These are phyloP conservation scores for Durio zibethinus DNA, from an alignment of 345 rosid species.

Conservation along the genomic window DNA sequence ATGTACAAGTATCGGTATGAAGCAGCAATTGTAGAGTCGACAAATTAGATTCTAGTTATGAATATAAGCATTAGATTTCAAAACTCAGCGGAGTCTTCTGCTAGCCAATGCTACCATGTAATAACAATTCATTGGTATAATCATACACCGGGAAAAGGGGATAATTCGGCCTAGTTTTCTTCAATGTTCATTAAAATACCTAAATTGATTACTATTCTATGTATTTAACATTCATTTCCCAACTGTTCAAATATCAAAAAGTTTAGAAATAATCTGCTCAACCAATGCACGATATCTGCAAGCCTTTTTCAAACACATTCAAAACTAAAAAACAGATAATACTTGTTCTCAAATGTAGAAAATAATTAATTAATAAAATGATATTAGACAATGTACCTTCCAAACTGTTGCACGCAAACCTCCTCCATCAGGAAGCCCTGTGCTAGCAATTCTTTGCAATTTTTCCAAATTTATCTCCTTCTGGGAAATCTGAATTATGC, in stretches of 20 bases:
- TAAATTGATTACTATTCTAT: background rate
- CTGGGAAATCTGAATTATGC: slow-evolving; percentile 44
- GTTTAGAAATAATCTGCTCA: no score
- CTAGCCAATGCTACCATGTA: background rate
- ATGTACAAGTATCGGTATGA: background rate
- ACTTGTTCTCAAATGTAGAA: background rate
- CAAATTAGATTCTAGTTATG: background rate
- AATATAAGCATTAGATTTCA: background rate
- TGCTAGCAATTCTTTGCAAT: slow-evolving; percentile 47
- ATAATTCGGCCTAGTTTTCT: background rate
- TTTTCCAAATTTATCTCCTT: slow-evolving; percentile 61
- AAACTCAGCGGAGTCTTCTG: background rate
- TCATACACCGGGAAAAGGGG: background rate
- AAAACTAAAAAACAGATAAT: background rate
- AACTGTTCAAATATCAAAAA: no score
- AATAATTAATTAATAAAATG: no score
- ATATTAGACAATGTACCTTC: slow-evolving; percentile 52
- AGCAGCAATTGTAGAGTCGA: no score
- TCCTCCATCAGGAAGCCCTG: slow-evolving; percentile 60
- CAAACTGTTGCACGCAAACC: slow-evolving; percentile 56
- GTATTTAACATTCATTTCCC: background rate
- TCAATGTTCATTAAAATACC: background rate
- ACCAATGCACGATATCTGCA: no score
- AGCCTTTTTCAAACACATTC: background rate
- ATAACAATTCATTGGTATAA: background rate